These are phyloP conservation scores for Globisporangium canariense DNA, from an alignment of 352 stramenopile genomes.

Conservation along the genomic window DNA sequence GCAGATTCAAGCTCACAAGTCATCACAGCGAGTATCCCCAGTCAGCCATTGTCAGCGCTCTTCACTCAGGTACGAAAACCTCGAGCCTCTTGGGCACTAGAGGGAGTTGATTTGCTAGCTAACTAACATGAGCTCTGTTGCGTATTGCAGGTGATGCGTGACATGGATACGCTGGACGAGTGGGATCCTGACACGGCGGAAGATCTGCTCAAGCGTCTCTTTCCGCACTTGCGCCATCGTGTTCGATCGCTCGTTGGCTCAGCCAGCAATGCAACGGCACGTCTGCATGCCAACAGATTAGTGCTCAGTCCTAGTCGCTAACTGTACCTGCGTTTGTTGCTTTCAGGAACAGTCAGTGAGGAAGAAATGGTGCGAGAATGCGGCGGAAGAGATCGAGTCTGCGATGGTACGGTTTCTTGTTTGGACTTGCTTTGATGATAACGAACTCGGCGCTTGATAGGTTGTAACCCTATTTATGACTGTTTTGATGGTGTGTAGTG, in stretches of 20 bases:
- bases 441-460: too few relatives aligned
- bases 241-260: conserved; percentile 10
- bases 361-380: conserved; percentile 14
- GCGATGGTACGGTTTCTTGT: conserved; percentile 7
- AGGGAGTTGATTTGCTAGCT: not conserved
- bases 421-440: not conserved
- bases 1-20: not conserved
- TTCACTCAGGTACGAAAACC: conserved; percentile 10
- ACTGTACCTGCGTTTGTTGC: not conserved
- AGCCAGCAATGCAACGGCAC: not conserved
- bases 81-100: not conserved
- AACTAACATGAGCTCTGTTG: too few relatives aligned
- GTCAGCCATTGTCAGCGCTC: conserved; percentile 7
- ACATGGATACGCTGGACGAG: conserved; percentile 20
- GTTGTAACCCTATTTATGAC: too few relatives aligned
- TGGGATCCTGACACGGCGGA: conserved; percentile 14
- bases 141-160: conserved; percentile 12
- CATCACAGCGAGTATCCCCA: not conserved
- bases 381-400: conserved; percentile 11
- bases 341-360: conserved; percentile 5
- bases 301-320: not conserved
- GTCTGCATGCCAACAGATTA: not conserved
- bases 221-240: conserved; percentile 16
- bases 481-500: not conserved
- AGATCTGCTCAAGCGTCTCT: conserved; percentile 16